Evolutionary conservation across 2,329 filamentous ascomycete genomes (phyloP), one percentile per base, ranked within the genome.

Genomic region (Spiromastix sp.): DNA sequence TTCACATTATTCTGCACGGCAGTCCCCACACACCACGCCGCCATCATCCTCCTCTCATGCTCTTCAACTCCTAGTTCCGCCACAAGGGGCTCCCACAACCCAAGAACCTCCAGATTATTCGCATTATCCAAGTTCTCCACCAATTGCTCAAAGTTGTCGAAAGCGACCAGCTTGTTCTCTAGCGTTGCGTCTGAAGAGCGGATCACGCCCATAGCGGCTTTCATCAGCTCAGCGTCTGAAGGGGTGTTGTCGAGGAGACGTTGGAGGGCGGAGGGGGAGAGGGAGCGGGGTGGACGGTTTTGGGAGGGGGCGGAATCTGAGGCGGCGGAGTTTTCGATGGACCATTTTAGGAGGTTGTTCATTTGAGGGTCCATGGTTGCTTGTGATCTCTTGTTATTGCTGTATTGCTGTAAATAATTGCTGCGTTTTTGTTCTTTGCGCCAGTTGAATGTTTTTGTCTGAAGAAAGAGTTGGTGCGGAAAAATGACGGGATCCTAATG

Each of bases 1-100:
- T 80, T 81, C 48, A 74, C 71, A 60, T 98, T 96, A 66, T 98
- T 98, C 70, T 96, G 87, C 40, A 98, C 91, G 7, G 91, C 89
- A 4, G 87, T 95, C 33, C 85, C 85, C 39, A 91, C 67, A 64
- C 86, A 95, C 84, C 85, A 94, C n/a, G 86, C 86, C 2, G 89
- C 87, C 74, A 85, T 86, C 49, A 70, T 77, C 44, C 87, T 71
- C 51, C 94, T 67, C 43, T 91, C 82, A 4, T 69, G 55, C 52
- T 91, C 80, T 8, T 72, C 68, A 50, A 79, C 71, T 32, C 70
- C 67, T 10, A 98, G 68, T 43, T 81, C 75, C 5, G 66, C 59
- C 4, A 95, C 68, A 25, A 98, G 67, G 7, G 85, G 85, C 8
- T 74, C 72, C 91, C 91, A 98, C 20, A 96, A 70, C 5, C 72